Percentiles rank a stretch among this genome's conserved stretches.
Conservation (phyloP, 2,329 filamentous ascomycete genomes). For the Cladosporium sp. region DNA sequence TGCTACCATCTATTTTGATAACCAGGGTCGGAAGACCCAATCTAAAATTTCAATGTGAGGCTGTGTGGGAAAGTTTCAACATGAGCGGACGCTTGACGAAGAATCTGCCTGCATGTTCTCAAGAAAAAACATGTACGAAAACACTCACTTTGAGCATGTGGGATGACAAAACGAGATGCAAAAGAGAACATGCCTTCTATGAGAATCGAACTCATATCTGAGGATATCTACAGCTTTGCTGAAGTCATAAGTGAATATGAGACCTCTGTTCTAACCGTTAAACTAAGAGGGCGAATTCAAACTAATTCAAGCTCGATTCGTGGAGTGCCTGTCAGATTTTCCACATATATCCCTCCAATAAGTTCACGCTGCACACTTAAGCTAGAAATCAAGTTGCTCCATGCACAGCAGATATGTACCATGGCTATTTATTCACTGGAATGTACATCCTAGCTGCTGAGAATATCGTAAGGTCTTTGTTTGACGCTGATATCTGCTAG, state of each 20-base stretch:
- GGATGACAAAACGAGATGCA: not conserved
- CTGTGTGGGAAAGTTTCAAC: not conserved
- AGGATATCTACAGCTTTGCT: constrained; percentile 8
- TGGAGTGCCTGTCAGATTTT: rapidly evolving
- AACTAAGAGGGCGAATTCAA: constrained; percentile 9
- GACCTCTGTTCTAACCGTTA: constrained; percentile 14
- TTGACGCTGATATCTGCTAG: not conserved
- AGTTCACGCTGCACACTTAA: not conserved
- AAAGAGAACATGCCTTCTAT: not conserved
- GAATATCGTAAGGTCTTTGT: not conserved
- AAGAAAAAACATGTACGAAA: not conserved
- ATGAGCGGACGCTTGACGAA: not conserved
- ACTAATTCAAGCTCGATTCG: not conserved
- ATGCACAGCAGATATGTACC: not conserved
- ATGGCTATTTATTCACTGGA: not conserved
- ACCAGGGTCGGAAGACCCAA: not conserved
- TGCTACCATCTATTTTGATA: not conserved
- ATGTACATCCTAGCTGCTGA: not conserved
- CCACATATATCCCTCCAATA: not conserved
- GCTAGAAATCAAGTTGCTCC: not conserved
- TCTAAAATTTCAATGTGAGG: not conserved
- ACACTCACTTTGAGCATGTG: not conserved
- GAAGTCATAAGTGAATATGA: constrained; percentile 10
- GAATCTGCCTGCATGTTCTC: not conserved
- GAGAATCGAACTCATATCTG: constrained; percentile 15